These are phyloP conservation scores for Serpula lacrymans DNA, from an alignment of 768 basidiomycete genomes.

Conservation along the genomic window DNA sequence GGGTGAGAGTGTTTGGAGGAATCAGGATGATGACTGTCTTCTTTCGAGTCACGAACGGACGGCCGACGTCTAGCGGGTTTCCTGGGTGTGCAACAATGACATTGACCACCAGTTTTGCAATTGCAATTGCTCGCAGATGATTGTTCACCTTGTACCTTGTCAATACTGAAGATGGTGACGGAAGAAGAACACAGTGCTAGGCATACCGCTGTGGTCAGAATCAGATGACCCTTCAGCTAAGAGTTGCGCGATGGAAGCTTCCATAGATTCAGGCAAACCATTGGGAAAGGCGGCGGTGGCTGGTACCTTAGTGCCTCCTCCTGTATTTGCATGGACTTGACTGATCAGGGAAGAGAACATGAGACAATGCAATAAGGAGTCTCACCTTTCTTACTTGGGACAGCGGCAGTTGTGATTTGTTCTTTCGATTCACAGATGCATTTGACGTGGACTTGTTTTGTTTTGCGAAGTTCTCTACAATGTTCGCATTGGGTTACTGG, in stretches of 20 bases:
- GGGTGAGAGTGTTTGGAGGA: slow-evolving; percentile 5
- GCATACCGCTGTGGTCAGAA: slow-evolving; percentile 67
- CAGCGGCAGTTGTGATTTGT: slow-evolving; percentile 22
- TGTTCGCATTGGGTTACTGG: slow-evolving; percentile 54
- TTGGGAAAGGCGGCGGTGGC: slow-evolving; percentile 77
- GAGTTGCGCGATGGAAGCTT: slow-evolving; percentile 53
- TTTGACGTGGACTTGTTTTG: slow-evolving; percentile 43
- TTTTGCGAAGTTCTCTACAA: slow-evolving; percentile 45
- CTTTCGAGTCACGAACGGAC: slow-evolving; percentile 26
- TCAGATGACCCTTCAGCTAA: slow-evolving; percentile 50
- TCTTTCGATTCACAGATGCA: slow-evolving; percentile 42
- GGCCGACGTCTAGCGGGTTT: slow-evolving; percentile 35
- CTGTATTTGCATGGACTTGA: slow-evolving; percentile 31
- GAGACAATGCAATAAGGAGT: slow-evolving; percentile 31
- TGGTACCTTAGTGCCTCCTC: slow-evolving; percentile 57
- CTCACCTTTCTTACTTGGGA: slow-evolving; percentile 63
- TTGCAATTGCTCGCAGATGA: slow-evolving; percentile 46
- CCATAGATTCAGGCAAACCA: slow-evolving; percentile 69
- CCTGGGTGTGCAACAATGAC: slow-evolving; percentile 57
- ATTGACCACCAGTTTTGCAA: slow-evolving; percentile 41
- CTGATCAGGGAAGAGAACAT: slow-evolving; percentile 55
- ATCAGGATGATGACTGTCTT: slow-evolving; percentile 23
- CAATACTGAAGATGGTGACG: slow-evolving; percentile 38
- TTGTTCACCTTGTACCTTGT: slow-evolving; percentile 45
- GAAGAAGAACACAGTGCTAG: slow-evolving; percentile 41